Conservation (phyloP, 1,284 basidiomycete genomes). For the Pterulicium gracile region DNA sequence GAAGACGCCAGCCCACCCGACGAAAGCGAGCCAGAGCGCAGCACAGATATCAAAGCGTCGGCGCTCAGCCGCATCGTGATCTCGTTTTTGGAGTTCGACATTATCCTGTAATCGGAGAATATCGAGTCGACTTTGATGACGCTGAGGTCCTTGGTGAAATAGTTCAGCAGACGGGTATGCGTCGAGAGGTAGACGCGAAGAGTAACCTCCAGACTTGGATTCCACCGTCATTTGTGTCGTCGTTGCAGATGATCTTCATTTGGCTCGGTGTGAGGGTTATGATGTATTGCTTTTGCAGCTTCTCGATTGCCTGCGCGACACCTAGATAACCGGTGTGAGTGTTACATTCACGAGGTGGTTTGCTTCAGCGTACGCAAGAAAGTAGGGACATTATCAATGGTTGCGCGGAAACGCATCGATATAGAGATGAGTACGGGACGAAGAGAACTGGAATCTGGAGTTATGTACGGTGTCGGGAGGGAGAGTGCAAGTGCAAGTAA, state of each 20-base stretch:
- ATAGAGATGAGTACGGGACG: neutral
- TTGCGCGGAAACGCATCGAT: conserved; percentile 56
- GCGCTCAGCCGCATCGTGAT: conserved; percentile 67
- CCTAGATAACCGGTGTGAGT: conserved; percentile 27
- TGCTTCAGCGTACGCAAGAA: conserved; percentile 39
- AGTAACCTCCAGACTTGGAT: conserved; percentile 91
- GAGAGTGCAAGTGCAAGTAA: no score
- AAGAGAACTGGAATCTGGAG: no score
- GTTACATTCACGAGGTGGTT: neutral
- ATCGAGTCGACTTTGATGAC: conserved; percentile 60
- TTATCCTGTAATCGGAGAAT: conserved; percentile 77
- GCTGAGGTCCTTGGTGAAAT: conserved; percentile 19
- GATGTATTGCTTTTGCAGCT: conserved; percentile 74
- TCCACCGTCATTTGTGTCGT: conserved; percentile 71
- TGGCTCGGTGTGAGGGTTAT: conserved; percentile 69
- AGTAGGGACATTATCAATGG: conserved; percentile 45
- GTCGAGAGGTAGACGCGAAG: neutral
- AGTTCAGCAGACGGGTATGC: neutral
- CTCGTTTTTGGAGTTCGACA: conserved; percentile 78
- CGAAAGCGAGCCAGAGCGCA: conserved; percentile 48
- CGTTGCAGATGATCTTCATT: conserved; percentile 78
- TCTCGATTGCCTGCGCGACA: conserved; percentile 70
- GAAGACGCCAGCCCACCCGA: conserved; percentile 21
- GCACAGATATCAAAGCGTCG: conserved; percentile 67
- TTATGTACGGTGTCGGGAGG: no score